Base-by-base conservation (phyloP, 148 eudicot genomes). In the Salicornia ramosissima region DNA sequence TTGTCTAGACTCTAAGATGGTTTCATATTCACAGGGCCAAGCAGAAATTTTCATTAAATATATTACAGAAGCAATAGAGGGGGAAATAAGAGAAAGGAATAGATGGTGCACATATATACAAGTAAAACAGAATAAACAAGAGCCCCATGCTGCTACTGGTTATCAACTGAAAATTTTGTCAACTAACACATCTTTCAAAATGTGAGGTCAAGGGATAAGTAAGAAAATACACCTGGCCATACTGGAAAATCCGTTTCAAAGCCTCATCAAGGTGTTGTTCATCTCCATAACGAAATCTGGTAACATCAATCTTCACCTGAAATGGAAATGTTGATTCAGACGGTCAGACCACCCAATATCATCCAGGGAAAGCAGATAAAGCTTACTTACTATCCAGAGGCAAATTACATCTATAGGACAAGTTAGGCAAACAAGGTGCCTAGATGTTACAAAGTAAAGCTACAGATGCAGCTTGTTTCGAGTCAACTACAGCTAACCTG, bases 241-340 rank as follows among this genome's bases (percentile, higher is more conserved):
- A 94, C 60, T 94, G 97, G 71, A 94, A 94, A 72, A 94, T 94
- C 55, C 97, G 83, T 77, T 90, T 87, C 80, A 94, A 78, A 47
- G 99, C 99, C 83, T 94, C 99, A 7, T 94, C 99, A 67, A 94
- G 81, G 81, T 91, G 99, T 73, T 91, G 99, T 76, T 94, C 97
- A 80, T 94, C 99, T 68, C 99, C 99, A 78, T 94, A 94, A 21
- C 96, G 97, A 54, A 81, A 94, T 86, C 97, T 82, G 54, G 83
- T 94, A 52, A 94, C 99, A 81, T 94, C 99, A 73, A 69, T 77
- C 76, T 93, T 88, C 61, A 94, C 99, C 99, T 94, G 86, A 36
- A 69, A 57, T 58, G 46, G 19, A 56, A 21, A 29, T 64, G 21
- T 53, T 14, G 50, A 54, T 39, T 68, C 47, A 77, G 29, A n/a